Evolutionary conservation across 2,329 filamentous ascomycete genomes (phyloP), one percentile per base, ranked within the genome.

Genomic region (Colletotrichum lentis): DNA sequence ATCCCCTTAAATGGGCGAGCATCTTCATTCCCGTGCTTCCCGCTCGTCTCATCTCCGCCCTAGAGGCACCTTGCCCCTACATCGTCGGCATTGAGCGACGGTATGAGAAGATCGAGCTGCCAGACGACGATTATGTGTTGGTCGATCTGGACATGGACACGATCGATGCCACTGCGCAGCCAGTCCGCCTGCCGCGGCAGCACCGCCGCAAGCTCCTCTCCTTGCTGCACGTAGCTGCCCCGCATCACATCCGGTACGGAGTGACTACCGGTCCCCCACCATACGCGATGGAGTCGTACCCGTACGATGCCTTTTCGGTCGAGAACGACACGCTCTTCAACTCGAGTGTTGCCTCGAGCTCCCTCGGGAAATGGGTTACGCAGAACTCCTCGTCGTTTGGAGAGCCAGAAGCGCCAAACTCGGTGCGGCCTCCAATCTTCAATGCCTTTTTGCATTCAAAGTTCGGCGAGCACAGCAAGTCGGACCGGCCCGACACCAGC

Each of bases 51-150:
- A 85, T 99, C 11, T 94, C 96, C 61, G 95, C 94, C 3, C 85
- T 99, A 20, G 96, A 98, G 74, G 95, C 95, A 1, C 95, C 95
- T 3, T 98, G 96, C 73, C 96, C 96, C 0, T 99, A 98, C 74
- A 97, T 99, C 72, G 93, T 98, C 50, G 96, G 96, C 56, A 93
- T 99, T 66, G 96, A 99, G 80, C 88, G 94, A 72, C 89, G 94
- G 65, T 98, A 98, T 76, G 93, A 96, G 73, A 88, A 88, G 65
- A 87, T 94, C 54, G 90, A 94, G 73, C 86, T 98, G 49, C 96
- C 96, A 0, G 93, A 97, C 7, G 96, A 98, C 74, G 96, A 98
- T 76, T 98, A 95, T 77, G 94, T 98, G 20, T 84, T 98, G 18
- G 94, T 98, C 43, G 96, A 99, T 78, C 83, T 99, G 59, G 96